A percentile compares a stretch with the other conserved stretches of the same genome.
These are phyloP conservation scores for Mixia osmundae DNA, from an alignment of 1,284 basidiomycete species.

Conservation along the genomic window DNA sequence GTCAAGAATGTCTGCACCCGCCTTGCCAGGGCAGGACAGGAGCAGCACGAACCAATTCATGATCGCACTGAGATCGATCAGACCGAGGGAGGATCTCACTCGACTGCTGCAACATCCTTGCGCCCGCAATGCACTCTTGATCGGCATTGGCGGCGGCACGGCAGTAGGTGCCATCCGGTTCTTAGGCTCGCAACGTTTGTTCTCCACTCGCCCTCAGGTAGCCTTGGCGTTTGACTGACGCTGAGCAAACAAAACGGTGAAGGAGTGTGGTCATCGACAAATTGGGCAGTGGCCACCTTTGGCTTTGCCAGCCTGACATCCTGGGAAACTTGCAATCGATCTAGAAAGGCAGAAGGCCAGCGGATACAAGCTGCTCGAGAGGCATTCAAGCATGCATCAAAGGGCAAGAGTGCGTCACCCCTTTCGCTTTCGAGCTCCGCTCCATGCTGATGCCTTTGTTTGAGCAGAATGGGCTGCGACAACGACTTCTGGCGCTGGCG, in stretches of 20 bases:
- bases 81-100: too few relatives aligned
- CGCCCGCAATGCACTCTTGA: constrained; percentile 5
- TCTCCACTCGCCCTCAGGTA: neutral
- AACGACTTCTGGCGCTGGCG: too few relatives aligned
- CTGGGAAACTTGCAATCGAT: constrained; percentile 1
- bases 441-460: too few relatives aligned
- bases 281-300: constrained; percentile 10
- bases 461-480: too few relatives aligned
- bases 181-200: constrained; percentile 6
- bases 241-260: neutral
- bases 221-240: neutral
- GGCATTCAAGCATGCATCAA: too few relatives aligned
- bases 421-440: too few relatives aligned
- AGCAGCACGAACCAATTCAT: too few relatives aligned
- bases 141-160: constrained; percentile 8
- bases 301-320: constrained; percentile 5
- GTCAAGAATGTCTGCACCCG: too few relatives aligned
- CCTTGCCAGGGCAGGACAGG: too few relatives aligned
- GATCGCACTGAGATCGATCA: too few relatives aligned
- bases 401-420: neutral
- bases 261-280: constrained; percentile 7
- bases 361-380: neutral
- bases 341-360: neutral
- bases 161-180: constrained; percentile 8
- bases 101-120: too few relatives aligned